Evolutionary conservation across 2,329 filamentous ascomycete species (phyloP), one percentile per base, ranked within the genome.

Genomic region (Ceratocystis colombiana): DNA sequence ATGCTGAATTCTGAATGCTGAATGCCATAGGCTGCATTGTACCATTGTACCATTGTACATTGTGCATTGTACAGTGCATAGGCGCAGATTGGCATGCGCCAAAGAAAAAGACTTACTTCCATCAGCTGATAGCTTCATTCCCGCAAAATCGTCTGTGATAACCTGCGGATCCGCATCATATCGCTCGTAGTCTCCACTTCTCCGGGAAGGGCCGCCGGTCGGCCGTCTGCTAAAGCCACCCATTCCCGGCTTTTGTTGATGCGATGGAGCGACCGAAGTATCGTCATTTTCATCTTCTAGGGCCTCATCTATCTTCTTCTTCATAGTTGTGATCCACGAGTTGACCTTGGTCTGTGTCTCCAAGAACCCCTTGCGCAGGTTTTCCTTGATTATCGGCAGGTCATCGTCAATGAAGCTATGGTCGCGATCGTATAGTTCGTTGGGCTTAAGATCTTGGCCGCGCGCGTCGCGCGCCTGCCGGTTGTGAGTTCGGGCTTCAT

Each of bases 371-470:
- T 97, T 95, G 73, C 88, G 88, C 71, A 99, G 83, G 72, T 95
- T 96, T 74, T 96, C 90, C 70, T 87, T 87, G 73, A 99, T 96
- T 62, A 93, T 86, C 1, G 94, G 93, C 15, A 99, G 83, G 71
- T 99, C 94, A 72, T 99, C 94, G 71, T 99, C 94, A 71, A 97
- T 84, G 76, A 99, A 99, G 78, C 85, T 96, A 72, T 88, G 88
- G 71, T 96, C 90, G 61, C 83, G 84, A 15, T 85, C 85, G 46
- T 85, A 69, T 45, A 70, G 57, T 69, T 84, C 81, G 71, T 83
- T 82, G 64, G 81, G 80, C 69, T 80, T 79, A 61, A 82, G 73
- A 44, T 80, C 80, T n/a, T 79, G 80, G 48, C 68, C 68, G 44
- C 64, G 70, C 48, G 37, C 68, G 68, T 66, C 70, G 65, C 17